phyloP scores from a whole-genome alignment of 2,329 filamentous ascomycete species.

The Saccharata proteae region DNA sequence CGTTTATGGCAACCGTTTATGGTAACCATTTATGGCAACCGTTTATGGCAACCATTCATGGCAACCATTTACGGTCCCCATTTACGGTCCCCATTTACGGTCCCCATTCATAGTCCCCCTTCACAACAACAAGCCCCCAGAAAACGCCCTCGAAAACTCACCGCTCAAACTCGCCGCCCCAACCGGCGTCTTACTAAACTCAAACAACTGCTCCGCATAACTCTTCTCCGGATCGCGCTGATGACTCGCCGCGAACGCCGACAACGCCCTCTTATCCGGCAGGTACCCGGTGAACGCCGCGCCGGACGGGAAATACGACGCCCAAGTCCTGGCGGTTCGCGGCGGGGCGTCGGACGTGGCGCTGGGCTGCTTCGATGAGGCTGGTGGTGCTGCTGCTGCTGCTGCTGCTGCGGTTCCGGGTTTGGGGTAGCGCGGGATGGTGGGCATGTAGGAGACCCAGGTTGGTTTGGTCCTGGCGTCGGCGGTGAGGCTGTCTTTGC shows the following conservation, averaged over 20 bases:
- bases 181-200: slow-evolving; percentile 39
- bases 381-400: neutral
- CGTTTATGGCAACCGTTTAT: too few species aligned
- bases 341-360: neutral
- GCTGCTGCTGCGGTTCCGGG: neutral
- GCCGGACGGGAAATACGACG: slow-evolving; percentile 34
- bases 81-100: too few species aligned
- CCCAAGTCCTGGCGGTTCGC: slow-evolving; percentile 27
- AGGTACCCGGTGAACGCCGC: slow-evolving; percentile 37
- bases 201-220: slow-evolving; percentile 37
- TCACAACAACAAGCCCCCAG: too few species aligned
- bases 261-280: slow-evolving; percentile 31
- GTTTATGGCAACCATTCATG: too few species aligned
- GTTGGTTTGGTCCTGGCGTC: too few species aligned
- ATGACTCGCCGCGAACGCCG: slow-evolving; percentile 33
- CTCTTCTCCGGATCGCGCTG: slow-evolving; percentile 35
- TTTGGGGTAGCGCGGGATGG: slow-evolving; percentile 20
- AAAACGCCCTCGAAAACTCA: slow-evolving; percentile 13
- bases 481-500: too few species aligned
- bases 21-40: neutral
- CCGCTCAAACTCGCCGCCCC: slow-evolving; percentile 34
- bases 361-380: neutral
- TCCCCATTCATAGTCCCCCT: too few species aligned
- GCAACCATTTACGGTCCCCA: too few species aligned
- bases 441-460: slow-evolving; percentile 28